These are phyloP conservation scores for Calycina herbarum DNA, from an alignment of 2,329 filamentous ascomycete genomes.

Conservation along the genomic window DNA sequence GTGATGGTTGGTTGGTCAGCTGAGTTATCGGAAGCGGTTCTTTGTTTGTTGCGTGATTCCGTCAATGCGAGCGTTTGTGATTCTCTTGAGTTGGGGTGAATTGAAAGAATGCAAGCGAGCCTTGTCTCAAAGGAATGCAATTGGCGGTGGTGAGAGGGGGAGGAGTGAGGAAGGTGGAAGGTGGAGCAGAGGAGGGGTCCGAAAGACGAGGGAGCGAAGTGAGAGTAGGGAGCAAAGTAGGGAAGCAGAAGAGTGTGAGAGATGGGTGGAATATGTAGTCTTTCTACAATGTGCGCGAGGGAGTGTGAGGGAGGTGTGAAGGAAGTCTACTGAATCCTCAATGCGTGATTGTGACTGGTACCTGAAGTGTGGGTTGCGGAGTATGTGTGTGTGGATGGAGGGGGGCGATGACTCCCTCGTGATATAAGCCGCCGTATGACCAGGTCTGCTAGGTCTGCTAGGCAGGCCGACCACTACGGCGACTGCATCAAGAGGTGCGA, in stretches of 20 bases:
- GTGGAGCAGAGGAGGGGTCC: background rate
- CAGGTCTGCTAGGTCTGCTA: background rate
- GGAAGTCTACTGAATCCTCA: slow-evolving; percentile 6
- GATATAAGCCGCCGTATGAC: slow-evolving; percentile 19
- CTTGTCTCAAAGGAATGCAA: slow-evolving; percentile 24
- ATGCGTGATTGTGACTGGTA: slow-evolving; percentile 13
- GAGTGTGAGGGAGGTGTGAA: background rate
- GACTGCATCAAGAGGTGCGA: background rate
- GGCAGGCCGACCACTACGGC: background rate
- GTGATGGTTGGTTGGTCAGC: slow-evolving; percentile 25
- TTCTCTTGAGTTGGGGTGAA: slow-evolving; percentile 10
- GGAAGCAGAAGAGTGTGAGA: slow-evolving; percentile 22
- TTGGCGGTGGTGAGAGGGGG: slow-evolving; percentile 8
- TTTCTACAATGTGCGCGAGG: background rate
- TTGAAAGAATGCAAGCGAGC: slow-evolving; percentile 16
- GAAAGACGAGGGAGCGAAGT: background rate
- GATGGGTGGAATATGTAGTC: slow-evolving; percentile 12
- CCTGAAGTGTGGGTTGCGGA: slow-evolving; percentile 11
- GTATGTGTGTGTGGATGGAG: slow-evolving; percentile 2
- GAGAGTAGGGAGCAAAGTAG: slow-evolving; percentile 3
- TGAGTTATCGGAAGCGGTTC: slow-evolving; percentile 31
- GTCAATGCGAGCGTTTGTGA: slow-evolving; percentile 28
- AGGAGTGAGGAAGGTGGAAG: background rate
- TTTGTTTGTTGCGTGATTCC: slow-evolving; percentile 33
- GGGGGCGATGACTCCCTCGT: slow-evolving; percentile 17